Conservation (phyloP, 75 land plant genomes). For the Cunninghamia lanceolata region DNA sequence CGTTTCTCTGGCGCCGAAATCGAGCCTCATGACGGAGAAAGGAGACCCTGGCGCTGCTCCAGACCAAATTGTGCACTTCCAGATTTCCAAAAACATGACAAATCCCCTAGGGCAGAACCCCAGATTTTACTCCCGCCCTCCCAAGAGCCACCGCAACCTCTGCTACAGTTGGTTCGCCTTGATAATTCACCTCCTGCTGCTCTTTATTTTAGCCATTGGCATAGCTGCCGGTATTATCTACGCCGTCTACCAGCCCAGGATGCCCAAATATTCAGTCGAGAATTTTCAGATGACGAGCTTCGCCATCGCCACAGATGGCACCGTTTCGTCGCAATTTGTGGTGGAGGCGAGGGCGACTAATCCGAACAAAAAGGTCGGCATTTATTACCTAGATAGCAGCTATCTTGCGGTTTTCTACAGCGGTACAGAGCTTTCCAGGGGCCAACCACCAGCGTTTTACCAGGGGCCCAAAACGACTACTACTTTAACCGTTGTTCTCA, state of each 20-base stretch:
- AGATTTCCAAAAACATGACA: neutral
- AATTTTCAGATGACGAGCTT: constrained; percentile 31
- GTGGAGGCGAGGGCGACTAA: constrained; percentile 56
- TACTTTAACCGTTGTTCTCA: constrained; percentile 28
- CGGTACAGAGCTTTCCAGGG: constrained; percentile 33
- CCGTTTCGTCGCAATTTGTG: constrained; percentile 43
- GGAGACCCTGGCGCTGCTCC: neutral
- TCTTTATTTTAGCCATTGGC: constrained; percentile 21
- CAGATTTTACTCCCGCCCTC: constrained; percentile 20
- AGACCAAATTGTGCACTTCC: neutral
- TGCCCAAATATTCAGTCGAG: constrained; percentile 58
- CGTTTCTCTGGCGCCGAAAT: constrained; percentile 17
- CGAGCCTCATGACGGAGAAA: constrained; percentile 11
- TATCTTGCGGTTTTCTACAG: constrained; percentile 39
- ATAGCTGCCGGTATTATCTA: constrained; percentile 28
- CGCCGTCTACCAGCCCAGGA: constrained; percentile 42
- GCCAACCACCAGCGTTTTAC: constrained; percentile 65
- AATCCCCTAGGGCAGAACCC: neutral
- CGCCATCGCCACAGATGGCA: constrained; percentile 15
- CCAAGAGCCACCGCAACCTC: constrained; percentile 24
- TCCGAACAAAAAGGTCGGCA: constrained; percentile 81
- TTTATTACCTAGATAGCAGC: constrained; percentile 56
- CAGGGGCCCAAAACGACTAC: constrained; percentile 78
- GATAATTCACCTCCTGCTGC: constrained; percentile 27
- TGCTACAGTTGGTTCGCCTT: constrained; percentile 39